These are phyloP conservation scores for Vitis labrusca DNA, from an alignment of 164 flowering plant species.

Conservation along the genomic window DNA sequence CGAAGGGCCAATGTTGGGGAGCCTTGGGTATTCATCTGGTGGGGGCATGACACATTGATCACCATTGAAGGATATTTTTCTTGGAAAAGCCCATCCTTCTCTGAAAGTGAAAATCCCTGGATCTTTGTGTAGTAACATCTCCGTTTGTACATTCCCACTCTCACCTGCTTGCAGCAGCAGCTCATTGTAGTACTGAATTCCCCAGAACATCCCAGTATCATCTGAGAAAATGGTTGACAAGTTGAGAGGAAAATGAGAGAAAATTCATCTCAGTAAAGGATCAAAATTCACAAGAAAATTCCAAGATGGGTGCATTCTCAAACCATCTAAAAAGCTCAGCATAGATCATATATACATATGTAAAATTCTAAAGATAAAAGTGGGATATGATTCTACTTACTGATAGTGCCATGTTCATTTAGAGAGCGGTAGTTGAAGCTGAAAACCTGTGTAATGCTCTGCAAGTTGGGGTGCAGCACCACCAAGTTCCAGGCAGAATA, in stretches of 20 bases:
- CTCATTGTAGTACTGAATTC: slow-evolving; percentile 66
- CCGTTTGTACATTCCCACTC: slow-evolving; percentile 69
- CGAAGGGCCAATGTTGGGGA: slow-evolving; percentile 40
- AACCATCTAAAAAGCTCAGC: too few species aligned
- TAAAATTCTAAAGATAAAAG: neutral
- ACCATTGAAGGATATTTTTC: slow-evolving; percentile 61
- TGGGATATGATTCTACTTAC: slow-evolving; percentile 38
- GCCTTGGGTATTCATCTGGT: slow-evolving; percentile 63
- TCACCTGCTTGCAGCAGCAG: slow-evolving; percentile 53
- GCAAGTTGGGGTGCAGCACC: slow-evolving; percentile 66
- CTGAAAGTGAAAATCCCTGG: slow-evolving; percentile 53
- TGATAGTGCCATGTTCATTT: slow-evolving; percentile 41
- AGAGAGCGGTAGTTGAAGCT: slow-evolving; percentile 79
- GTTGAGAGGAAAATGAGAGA: too few species aligned
- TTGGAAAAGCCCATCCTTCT: slow-evolving; percentile 79
- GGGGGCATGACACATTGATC: slow-evolving; percentile 79
- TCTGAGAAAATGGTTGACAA: slow-evolving; percentile 32
- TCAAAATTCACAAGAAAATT: neutral
- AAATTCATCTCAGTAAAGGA: too few species aligned
- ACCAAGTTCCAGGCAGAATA: slow-evolving; percentile 74
- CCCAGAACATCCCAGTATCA: slow-evolving; percentile 86
- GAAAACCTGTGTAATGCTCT: slow-evolving; percentile 51
- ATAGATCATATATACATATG: too few species aligned
- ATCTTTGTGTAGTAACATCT: slow-evolving; percentile 67
- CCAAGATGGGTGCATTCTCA: too few species aligned